Percentiles rank a stretch among this genome's conserved stretches.
These are phyloP conservation scores for Trichoderma atroviride DNA, from an alignment of 2,329 filamentous ascomycete species.

Conservation along the genomic window DNA sequence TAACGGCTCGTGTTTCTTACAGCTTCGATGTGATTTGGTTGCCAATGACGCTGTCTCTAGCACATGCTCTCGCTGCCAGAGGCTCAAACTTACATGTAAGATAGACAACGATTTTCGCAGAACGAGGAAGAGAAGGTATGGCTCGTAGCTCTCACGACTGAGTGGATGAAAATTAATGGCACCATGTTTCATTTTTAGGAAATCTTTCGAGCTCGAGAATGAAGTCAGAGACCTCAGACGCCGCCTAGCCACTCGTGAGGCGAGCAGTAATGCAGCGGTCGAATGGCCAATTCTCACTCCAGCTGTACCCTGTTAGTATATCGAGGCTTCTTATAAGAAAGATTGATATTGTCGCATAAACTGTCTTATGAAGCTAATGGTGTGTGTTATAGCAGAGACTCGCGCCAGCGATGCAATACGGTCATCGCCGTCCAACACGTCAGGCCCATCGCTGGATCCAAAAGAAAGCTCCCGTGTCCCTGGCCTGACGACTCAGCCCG, in stretches of 20 bases:
- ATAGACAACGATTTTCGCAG: conserved; percentile 17
- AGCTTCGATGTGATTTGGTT: conserved; percentile 20
- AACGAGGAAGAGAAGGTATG: conserved; percentile 7
- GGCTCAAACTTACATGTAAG: conserved; percentile 13
- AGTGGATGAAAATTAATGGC: no score
- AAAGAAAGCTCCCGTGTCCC: conserved; percentile 14
- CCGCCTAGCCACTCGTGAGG: conserved; percentile 6
- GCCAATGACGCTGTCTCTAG: not conserved
- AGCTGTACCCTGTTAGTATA: conserved; percentile 11
- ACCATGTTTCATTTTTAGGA: not conserved
- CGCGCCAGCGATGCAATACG: not conserved
- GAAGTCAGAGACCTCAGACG: conserved; percentile 17
- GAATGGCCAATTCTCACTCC: conserved; percentile 12
- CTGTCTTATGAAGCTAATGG: not conserved
- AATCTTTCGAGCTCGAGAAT: conserved; percentile 18
- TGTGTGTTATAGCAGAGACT: not conserved
- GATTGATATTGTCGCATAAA: not conserved
- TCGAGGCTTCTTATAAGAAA: not conserved
- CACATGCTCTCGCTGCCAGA: conserved; percentile 11
- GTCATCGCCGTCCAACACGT: conserved; percentile 1
- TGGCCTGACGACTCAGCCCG: conserved; percentile 9
- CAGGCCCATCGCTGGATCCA: not conserved
- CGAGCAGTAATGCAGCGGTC: not conserved
- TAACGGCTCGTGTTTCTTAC: not conserved
- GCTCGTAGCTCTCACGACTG: no score